Evolutionary conservation across 306 rosid genomes (phyloP), one percentile per base, ranked within the genome.

Genomic region (Adenanthera pavonina): DNA sequence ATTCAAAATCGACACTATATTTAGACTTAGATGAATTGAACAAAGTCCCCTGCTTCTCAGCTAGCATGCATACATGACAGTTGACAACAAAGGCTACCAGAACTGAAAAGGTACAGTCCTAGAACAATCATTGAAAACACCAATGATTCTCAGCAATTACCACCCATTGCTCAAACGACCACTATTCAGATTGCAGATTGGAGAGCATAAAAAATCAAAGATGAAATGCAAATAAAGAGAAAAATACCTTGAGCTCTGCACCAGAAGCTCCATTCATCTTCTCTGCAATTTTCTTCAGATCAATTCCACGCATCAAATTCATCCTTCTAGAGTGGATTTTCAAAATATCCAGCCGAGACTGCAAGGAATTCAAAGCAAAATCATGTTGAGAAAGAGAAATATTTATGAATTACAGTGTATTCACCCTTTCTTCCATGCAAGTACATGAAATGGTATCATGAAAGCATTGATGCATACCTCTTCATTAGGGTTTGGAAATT

Each of bases 201-300:
- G 15, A 83, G 49, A 78, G 61, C 79, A 38, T 48, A 71, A 11
- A 46, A 68, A 47, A 41, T 44, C 17, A 40, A 47, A 69, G 11
- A 62, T 2, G 72, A 44, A 70, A 40, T 62, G 59, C 76, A 75
- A 47, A 54, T 49, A 25, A 64, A 64, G 81, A 53, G 35, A 41
- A 66, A 49, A 14, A 51, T 89, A 96, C 99, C 98, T 96, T 96
- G 53, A 96, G 94, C 86, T 96, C 99, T 1, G 99, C 99, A 69
- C 99, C 99, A 83, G 99, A 96, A 68, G 99, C 98, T 12, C 99
- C 99, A 67, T 90, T 88, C 99, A 96, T 96, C 87, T 96, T 96
- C 89, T 92, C 99, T 1, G 99, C 97, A 75, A 96, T 96, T 90
- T 96, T 96, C 89, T 96, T 94, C 92, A 96, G 83, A 80, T 96